These are phyloP conservation scores for Ceratocystis cubensis DNA, from an alignment of 2,329 filamentous ascomycete species.

Conservation along the genomic window DNA sequence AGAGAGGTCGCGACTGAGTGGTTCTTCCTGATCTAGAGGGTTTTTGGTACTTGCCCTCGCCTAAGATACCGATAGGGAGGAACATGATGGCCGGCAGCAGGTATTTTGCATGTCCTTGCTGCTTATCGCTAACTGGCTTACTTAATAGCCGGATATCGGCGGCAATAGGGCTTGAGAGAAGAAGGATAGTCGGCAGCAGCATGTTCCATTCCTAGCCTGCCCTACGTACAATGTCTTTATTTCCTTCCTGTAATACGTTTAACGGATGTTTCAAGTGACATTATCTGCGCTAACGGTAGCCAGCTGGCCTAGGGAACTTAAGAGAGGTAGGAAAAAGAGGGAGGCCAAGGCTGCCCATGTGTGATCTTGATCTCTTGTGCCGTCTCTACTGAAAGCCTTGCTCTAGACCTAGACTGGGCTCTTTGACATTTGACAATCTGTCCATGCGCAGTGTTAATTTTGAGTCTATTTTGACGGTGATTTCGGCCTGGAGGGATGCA, in stretches of 20 bases:
- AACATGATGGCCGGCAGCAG: not conserved
- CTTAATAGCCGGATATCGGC: too few relatives aligned
- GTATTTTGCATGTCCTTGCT: not conserved
- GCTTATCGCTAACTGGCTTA: not conserved
- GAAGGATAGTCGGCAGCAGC: too few relatives aligned
- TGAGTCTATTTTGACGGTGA: slow-evolving; percentile 3
- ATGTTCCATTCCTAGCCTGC: too few relatives aligned
- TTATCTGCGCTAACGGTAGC: not conserved
- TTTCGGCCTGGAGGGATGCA: not conserved
- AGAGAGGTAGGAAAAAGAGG: not conserved
- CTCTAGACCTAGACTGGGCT: not conserved
- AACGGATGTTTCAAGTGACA: not conserved
- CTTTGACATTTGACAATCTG: not conserved
- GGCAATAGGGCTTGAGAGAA: too few relatives aligned
- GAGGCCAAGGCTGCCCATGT: not conserved
- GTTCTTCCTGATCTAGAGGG: too few relatives aligned
- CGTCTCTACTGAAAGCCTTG: not conserved
- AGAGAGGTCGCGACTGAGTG: not conserved
- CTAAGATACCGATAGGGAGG: not conserved
- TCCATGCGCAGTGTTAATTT: not conserved
- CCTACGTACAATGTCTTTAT: too few relatives aligned
- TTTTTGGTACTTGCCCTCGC: too few relatives aligned
- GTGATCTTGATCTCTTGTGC: not conserved
- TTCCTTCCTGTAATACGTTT: too few relatives aligned
- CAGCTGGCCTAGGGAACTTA: not conserved